Conservation (phyloP, 345 rosid genomes). For the Salix koriyanagi region DNA sequence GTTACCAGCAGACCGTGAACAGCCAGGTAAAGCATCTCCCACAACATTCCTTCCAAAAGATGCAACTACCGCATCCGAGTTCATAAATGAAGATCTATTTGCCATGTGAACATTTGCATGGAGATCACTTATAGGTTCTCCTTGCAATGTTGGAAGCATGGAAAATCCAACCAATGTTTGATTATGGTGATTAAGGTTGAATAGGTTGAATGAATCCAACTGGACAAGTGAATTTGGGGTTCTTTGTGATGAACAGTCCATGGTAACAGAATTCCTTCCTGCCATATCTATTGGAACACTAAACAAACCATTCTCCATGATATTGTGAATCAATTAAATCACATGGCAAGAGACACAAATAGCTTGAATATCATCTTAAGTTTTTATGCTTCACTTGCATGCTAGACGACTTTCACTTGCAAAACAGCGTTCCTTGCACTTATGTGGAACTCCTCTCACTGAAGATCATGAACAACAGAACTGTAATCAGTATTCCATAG, state of each 20-base stretch:
- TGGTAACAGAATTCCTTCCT: constrained; percentile 28
- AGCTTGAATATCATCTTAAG: constrained; percentile 4
- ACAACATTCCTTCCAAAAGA: constrained; percentile 24
- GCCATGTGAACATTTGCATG: constrained; percentile 14
- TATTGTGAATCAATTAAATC: not conserved
- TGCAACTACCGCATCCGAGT: constrained; percentile 20
- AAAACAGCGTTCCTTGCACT: not conserved
- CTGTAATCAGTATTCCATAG: not conserved
- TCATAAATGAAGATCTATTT: constrained; percentile 15
- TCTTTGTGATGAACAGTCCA: constrained; percentile 26
- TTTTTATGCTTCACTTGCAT: not conserved
- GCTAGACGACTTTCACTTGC: not conserved
- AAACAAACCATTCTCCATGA: constrained; percentile 48
- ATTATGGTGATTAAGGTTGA: constrained; percentile 28
- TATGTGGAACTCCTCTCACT: not conserved
- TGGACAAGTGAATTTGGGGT: constrained; percentile 24
- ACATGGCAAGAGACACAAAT: not conserved
- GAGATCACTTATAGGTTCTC: constrained; percentile 20
- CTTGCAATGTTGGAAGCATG: constrained; percentile 30
- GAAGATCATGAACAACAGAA: not conserved
- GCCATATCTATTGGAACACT: constrained; percentile 33
- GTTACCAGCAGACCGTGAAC: constrained; percentile 9
- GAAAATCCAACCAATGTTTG: constrained; percentile 27
- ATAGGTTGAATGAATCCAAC: constrained; percentile 26
- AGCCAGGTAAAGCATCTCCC: constrained; percentile 17